phyloP scores from a whole-genome alignment of 116 monocot genomes.

The Cymodocea nodosa region DNA sequence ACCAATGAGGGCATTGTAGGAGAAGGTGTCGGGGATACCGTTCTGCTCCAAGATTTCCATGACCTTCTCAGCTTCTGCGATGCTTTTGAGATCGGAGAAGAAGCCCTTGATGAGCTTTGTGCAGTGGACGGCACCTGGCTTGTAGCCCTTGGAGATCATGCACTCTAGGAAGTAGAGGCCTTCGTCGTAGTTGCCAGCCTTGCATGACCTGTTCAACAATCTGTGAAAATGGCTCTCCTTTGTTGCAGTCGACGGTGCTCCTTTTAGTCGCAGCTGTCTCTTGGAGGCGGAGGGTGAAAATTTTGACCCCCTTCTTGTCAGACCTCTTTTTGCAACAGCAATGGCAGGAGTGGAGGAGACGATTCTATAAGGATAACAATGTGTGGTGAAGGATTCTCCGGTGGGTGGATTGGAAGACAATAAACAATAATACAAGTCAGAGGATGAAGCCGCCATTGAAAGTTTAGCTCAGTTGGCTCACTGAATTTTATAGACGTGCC shows the following conservation, averaged over 20 bases:
- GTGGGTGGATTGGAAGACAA: too few species aligned
- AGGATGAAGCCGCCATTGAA: too few species aligned
- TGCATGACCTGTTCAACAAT: conserved; percentile 37
- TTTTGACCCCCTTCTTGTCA: neutral
- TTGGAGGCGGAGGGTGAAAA: neutral
- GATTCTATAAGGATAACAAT: too few species aligned
- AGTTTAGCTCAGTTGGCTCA: too few species aligned
- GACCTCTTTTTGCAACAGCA: too few species aligned
- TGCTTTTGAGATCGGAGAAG: conserved; percentile 4
- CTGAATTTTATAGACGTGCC: too few species aligned
- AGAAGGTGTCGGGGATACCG: conserved; percentile 41
- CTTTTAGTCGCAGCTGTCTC: neutral
- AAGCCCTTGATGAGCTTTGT: conserved; percentile 70
- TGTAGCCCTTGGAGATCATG: conserved; percentile 35
- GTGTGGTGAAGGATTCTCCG: too few species aligned
- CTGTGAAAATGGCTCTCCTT: conserved; percentile 10
- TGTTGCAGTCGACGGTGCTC: neutral
- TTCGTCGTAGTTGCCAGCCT: conserved; percentile 43
- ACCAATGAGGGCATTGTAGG: conserved; percentile 51
- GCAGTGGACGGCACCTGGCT: conserved; percentile 50
- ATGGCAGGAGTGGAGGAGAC: too few species aligned
- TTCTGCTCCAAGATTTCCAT: conserved; percentile 19
- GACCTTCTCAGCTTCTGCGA: conserved; percentile 31
- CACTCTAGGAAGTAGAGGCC: conserved; percentile 60
- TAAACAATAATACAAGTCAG: too few species aligned